Evolutionary conservation across 306 rosid genomes (phyloP), one percentile per base, ranked within the genome.

Genomic region (Prosopis cineraria): DNA sequence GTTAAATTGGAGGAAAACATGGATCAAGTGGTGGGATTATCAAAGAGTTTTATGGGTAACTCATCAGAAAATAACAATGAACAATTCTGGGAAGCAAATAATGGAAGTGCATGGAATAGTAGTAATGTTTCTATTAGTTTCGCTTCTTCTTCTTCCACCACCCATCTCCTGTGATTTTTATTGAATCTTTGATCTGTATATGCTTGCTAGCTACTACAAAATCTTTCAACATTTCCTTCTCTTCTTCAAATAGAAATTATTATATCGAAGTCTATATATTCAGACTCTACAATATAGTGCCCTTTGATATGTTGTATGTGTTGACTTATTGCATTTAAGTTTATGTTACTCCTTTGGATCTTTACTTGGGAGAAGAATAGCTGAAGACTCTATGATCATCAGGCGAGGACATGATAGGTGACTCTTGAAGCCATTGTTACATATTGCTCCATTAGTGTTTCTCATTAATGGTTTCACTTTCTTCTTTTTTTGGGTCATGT

Each of bases 1-100:
- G 72, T 83, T 50, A 93, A 93, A 83, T 66, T 85, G 87, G 96
- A 91, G 80, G 90, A 84, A 48, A 84, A 70, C 37, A 5, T 34
- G 31, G 62, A 52, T 73, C 89, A 87, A 81, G 90, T 89, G 31
- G 33, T 91, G 81, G 86, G 82, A 84, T 59, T 89, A 78, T 78
- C 88, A 13, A 87, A 89, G 52, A 91, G 79, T 71, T 83, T 86
- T 40, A 80, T 82, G 89, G 87, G 85, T 33, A 73, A 79, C 77
- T 83, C 80, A 3, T 88, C 88, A 79, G 85, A 80, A 80, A 27
- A 25, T 59, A 85, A 80, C 79, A 36, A 34, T 39, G 19, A 39
- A 11, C 85, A 79, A 41, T 82, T 83, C 68, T 87, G 87, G 72
- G 79, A 50, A 31, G 78, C 30, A 27, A 34, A 75, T 44, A 17